phyloP scores from a whole-genome alignment of 108 stramenopile genomes.

The Epithemia pelagica region DNA sequence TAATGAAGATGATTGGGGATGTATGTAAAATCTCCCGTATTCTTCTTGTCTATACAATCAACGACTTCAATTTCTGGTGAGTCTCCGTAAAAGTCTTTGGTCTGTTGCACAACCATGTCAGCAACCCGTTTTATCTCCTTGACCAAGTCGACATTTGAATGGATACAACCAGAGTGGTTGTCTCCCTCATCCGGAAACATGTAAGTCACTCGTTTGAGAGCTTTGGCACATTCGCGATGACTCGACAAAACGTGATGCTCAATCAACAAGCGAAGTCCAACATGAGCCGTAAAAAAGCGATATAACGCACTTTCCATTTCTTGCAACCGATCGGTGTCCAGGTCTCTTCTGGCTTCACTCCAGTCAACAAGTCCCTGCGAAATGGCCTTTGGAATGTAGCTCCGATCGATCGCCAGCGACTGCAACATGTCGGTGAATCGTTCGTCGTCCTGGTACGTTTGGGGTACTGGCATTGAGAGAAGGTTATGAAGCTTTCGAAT shows the following conservation, averaged over 20 bases:
- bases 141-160: constrained; percentile 67
- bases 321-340: constrained; percentile 25
- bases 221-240: constrained; percentile 21
- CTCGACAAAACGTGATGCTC: constrained; percentile 82
- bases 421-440: constrained; percentile 50
- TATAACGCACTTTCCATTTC: constrained; percentile 87
- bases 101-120: constrained; percentile 41
- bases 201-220: constrained; percentile 28
- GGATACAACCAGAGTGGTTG: constrained; percentile 59
- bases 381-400: constrained; percentile 69
- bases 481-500: constrained; percentile 59
- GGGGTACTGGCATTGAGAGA: constrained; percentile 44
- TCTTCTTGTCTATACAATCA: constrained; percentile 29
- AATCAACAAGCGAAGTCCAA: constrained; percentile 82
- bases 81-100: constrained; percentile 57
- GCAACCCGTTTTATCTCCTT: constrained; percentile 55
- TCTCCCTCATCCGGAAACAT: constrained; percentile 12
- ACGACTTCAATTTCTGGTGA: constrained; percentile 79
- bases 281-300: constrained; percentile 86
- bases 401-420: constrained; percentile 54
- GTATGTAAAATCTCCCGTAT: constrained; percentile 60
- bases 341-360: constrained; percentile 12
- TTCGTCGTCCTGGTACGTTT: constrained; percentile 48
- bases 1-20: constrained; percentile 94
- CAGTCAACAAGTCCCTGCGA: constrained; percentile 52